phyloP scores from a whole-genome alignment of 805 yeast species.

The Blastobotrys chiropterorum region DNA sequence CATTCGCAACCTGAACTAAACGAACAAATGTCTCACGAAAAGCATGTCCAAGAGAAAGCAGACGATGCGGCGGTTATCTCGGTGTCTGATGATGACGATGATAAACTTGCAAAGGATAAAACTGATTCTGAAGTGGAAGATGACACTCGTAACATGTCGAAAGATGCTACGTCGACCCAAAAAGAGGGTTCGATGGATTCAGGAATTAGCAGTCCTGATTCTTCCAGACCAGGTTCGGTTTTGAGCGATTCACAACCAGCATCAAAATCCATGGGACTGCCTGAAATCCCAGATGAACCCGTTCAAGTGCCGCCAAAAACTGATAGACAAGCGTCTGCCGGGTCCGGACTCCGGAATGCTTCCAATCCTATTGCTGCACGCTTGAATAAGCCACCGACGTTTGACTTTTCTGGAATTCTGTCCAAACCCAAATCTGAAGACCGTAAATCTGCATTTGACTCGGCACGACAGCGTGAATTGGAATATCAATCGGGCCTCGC shows the following conservation, averaged over 20 bases:
- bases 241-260: background rate
- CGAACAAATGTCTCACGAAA: slow-evolving; percentile 9
- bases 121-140: slow-evolving; percentile 2
- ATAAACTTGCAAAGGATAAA: background rate
- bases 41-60: background rate
- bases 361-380: background rate
- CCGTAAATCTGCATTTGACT: slow-evolving; percentile 24
- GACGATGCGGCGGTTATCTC: background rate
- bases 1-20: background rate
- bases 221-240: background rate
- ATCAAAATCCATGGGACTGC: background rate
- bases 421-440: slow-evolving; percentile 24
- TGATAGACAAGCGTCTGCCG: background rate
- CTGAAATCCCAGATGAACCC: background rate
- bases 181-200: background rate
- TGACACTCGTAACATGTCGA: background rate
- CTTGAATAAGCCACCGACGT: slow-evolving; percentile 19
- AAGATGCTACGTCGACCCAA: background rate
- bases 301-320: background rate
- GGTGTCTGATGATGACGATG: background rate
- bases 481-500: slow-evolving; percentile 31
- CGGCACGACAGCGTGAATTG: slow-evolving; percentile 27
- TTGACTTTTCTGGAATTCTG: slow-evolving; percentile 29
- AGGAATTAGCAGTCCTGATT: background rate
- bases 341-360: background rate